Conservation (phyloP, 1,284 basidiomycete genomes). For the Apiotrichum montevideense region DNA sequence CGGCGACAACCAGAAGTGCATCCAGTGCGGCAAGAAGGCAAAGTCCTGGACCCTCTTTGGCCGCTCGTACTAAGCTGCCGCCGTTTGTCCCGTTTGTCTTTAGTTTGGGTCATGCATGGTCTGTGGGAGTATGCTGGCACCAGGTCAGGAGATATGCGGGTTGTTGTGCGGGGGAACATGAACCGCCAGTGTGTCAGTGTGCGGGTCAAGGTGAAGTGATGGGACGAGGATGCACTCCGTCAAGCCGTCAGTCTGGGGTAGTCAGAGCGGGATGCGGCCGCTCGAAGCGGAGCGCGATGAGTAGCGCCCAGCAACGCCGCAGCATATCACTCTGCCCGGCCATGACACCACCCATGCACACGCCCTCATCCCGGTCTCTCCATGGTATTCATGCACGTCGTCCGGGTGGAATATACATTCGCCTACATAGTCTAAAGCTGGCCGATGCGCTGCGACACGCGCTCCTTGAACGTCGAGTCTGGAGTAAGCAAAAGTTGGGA, state of each 20-base stretch:
- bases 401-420: not conserved
- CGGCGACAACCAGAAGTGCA: conserved; percentile 78
- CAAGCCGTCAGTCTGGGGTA: too few relatives aligned
- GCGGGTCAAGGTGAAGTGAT: too few relatives aligned
- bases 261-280: too few relatives aligned
- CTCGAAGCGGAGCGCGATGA: too few relatives aligned
- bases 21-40: conserved; percentile 74
- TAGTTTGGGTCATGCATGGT: conserved; percentile 1
- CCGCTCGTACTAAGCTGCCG: conserved; percentile 42
- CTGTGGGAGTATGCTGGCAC: not conserved
- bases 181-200: too few relatives aligned
- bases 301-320: too few relatives aligned
- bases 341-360: too few relatives aligned
- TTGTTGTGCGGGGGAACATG: too few relatives aligned
- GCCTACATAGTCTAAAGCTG: conserved; percentile 47
- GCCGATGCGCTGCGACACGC: conserved; percentile 60
- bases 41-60: conserved; percentile 92
- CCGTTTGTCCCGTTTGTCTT: not conserved
- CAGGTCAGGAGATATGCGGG: not conserved
- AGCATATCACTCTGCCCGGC: too few relatives aligned
- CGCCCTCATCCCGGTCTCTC: not conserved
- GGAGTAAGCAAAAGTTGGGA: conserved; percentile 4
- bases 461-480: conserved; percentile 79
- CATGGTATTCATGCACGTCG: not conserved
- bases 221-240: too few relatives aligned